A percentile compares a stretch with the other conserved stretches of the same genome.
Conservation (phyloP, 768 basidiomycete species). For the Pleurotus pulmonarius region DNA sequence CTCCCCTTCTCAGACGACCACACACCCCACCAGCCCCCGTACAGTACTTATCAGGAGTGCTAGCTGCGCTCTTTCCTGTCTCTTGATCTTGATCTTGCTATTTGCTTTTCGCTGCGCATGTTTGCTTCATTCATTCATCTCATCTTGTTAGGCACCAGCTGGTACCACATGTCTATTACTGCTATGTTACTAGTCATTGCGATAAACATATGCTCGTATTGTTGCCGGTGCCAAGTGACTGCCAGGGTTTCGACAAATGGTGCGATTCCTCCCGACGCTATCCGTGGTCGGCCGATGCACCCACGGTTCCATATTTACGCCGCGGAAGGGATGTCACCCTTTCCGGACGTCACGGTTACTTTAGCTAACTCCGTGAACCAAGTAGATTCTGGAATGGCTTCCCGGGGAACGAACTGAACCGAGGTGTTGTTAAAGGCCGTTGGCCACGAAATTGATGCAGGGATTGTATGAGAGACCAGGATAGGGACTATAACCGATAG, state of each 20-base stretch:
- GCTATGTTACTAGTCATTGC: neutral
- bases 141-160: neutral
- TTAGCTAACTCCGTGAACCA: constrained; percentile 8
- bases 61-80: constrained; percentile 37
- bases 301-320: neutral
- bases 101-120: constrained; percentile 21
- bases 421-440: constrained; percentile 69
- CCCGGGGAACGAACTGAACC: constrained; percentile 41
- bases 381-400: constrained; percentile 1
- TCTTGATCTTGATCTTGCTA: constrained; percentile 18
- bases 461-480: constrained; percentile 45
- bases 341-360: neutral
- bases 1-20: constrained; percentile 63
- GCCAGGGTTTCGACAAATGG: too few species aligned
- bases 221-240: neutral
- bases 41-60: constrained; percentile 57
- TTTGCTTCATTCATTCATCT: constrained; percentile 12
- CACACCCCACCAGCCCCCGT: constrained; percentile 41
- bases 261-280: neutral
- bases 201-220: neutral
- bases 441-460: constrained; percentile 43
- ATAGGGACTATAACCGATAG: constrained; percentile 37
- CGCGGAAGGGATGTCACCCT: neutral
- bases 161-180: neutral
- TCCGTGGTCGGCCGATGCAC: constrained; percentile 3